Percentiles rank a stretch among this genome's conserved stretches.
Evolutionary conservation across 108 stramenopile species (phyloP).

Genomic region (Skeletonema tropicum): DNA sequence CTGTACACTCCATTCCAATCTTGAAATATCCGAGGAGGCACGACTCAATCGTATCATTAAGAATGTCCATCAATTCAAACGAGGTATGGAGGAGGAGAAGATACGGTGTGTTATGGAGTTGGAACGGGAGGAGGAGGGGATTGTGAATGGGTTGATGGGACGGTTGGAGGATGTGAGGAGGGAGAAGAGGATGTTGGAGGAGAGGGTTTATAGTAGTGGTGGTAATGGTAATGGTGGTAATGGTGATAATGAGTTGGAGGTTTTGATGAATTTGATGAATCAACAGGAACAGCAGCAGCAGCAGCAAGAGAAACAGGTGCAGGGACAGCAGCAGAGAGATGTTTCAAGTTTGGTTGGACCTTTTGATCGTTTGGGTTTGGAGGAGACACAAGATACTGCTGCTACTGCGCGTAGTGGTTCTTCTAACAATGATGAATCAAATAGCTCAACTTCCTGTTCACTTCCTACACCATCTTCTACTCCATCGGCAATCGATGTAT

Average conservation of each 20-base stretch:
- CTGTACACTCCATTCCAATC: conserved; percentile 9
- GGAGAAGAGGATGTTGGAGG: conserved; percentile 48
- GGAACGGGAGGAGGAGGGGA: conserved; percentile 32
- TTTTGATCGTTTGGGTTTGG: neutral
- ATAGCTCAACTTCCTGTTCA: neutral
- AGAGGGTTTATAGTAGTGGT: conserved; percentile 3
- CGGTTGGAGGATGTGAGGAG: conserved; percentile 41
- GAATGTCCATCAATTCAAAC: conserved; percentile 13
- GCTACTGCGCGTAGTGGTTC: neutral
- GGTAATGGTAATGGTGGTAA: conserved; percentile 4
- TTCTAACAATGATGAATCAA: neutral
- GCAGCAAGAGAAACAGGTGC: too few species aligned
- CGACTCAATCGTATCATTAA: conserved; percentile 25
- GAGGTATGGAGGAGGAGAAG: conserved; percentile 29
- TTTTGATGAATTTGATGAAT: conserved; percentile 3
- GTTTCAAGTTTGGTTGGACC: neutral
- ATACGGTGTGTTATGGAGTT: conserved; percentile 28
- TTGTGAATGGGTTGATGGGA: conserved; percentile 33
- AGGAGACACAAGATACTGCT: neutral
- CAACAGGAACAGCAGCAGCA: neutral
- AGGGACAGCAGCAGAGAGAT: neutral
- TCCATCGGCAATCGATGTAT: neutral
- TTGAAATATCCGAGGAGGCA: conserved; percentile 26
- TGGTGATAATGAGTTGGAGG: conserved; percentile 25
- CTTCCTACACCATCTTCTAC: neutral